Evolutionary conservation across 768 basidiomycete genomes (phyloP), one percentile per base, ranked within the genome.

Genomic region (Hebeloma cylindrosporum): DNA sequence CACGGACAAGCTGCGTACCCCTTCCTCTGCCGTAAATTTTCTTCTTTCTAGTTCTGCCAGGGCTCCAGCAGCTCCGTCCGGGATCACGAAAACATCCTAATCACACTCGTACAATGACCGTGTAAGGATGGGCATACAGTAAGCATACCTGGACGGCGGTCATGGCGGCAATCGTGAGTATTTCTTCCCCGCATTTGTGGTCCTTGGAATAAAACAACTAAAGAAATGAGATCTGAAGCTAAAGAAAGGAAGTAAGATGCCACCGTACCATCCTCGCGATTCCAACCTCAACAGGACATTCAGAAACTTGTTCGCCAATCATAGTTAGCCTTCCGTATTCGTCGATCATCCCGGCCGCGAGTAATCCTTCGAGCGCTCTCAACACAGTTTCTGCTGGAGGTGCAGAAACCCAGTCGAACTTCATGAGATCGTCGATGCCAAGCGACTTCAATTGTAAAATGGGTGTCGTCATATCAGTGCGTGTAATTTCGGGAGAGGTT

Each of bases 1-100:
- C 18, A 7, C 4, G 22, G n/a, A 7, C 25, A 13, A 16, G 14
- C 43, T n/a, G 69, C 78, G 58, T 48, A 93, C 93, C 58, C 96
- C 96, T 79, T 99, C 96, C 65, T 98, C 94, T 0, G 94, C 93
- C 0, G 93, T 98, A 57, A 98, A 98, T 62, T 98, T 98, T 45
- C 96, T 71, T 39, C 93, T 75, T 64, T 98, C 94, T 10, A 98
- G 70, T 64, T 98, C 95, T 3, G 88, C 93, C 23, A 92, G 62
- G 1, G 92, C 91, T 9, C 91, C 91, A 4, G 80, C 76, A 6
- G 86, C 82, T 4, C 93, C 93, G 2, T 93, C 89, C 3, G 88
- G 85, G 43, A 90, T 89, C 18, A 94, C 64, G 61, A 99, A 99
- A 2, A 86, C 82, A 56, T 97, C 93, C 91, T 96, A 31, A 21